These are phyloP conservation scores for Lycium ferocissimum DNA, from an alignment of 257 asterid species.

Conservation along the genomic window DNA sequence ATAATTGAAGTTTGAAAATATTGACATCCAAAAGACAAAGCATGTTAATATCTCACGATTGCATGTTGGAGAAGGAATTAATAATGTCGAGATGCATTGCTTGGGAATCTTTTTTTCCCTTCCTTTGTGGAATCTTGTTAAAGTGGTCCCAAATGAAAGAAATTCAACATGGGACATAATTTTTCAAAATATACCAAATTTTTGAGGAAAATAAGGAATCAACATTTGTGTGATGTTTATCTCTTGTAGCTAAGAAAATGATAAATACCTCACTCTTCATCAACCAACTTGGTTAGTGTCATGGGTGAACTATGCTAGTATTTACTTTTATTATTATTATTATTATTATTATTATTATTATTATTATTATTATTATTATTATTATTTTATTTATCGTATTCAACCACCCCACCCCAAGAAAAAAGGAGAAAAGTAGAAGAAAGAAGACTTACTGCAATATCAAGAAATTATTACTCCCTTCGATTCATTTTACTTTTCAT, in stretches of 20 bases:
- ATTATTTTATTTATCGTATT: too few species aligned
- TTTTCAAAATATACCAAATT: slow-evolving; percentile 13
- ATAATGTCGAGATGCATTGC: neutral
- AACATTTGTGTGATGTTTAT: slow-evolving; percentile 22
- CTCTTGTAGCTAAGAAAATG: neutral
- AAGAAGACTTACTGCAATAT: too few species aligned
- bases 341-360: too few species aligned
- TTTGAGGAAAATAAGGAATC: neutral
- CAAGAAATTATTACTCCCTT: too few species aligned
- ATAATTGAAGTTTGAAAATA: neutral
- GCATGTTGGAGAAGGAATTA: neutral
- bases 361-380: too few species aligned
- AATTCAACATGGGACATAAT: neutral
- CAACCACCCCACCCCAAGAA: too few species aligned
- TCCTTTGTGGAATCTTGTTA: neutral
- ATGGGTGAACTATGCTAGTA: too few species aligned
- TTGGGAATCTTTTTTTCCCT: neutral
- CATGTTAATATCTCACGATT: neutral
- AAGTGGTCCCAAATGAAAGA: neutral
- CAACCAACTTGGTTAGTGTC: too few species aligned
- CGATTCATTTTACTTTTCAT: too few species aligned
- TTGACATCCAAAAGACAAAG: neutral
- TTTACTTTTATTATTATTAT: too few species aligned
- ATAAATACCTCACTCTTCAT: too few species aligned
- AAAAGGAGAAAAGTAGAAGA: too few species aligned